Evolutionary conservation across 169 alveolate genomes (phyloP).

Genomic region (Cryptosporidium muris): DNA sequence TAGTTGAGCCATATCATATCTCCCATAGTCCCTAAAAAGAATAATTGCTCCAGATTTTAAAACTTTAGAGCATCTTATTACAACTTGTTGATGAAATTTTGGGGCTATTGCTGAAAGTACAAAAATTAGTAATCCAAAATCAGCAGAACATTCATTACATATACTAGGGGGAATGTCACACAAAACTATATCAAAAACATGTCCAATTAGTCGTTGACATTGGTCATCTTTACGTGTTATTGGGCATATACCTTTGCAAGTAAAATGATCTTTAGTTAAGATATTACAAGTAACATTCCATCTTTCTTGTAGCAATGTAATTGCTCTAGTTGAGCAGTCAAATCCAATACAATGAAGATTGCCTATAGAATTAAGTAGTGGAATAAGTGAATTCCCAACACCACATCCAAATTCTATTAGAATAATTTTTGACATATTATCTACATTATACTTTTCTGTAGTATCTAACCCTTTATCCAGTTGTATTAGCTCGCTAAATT

Average conservation of each 20-base stretch:
- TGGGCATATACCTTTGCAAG: constrained; percentile 45
- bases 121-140: constrained; percentile 86
- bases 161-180: constrained; percentile 70
- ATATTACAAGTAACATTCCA: constrained; percentile 76
- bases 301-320: constrained; percentile 80
- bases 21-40: constrained; percentile 92
- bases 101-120: constrained; percentile 92
- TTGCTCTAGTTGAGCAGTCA: constrained; percentile 90
- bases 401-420: constrained; percentile 93
- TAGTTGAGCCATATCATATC: constrained; percentile 90
- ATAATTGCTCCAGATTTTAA: constrained; percentile 87
- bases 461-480: constrained; percentile 8
- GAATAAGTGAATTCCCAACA: constrained; percentile 92
- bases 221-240: neutral
- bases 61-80: constrained; percentile 78
- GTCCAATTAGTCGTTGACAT: constrained; percentile 56
- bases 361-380: constrained; percentile 80
- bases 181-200: constrained; percentile 72
- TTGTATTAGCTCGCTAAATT: constrained; percentile 83
- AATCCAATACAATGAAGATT: constrained; percentile 84
- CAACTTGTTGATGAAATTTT: constrained; percentile 81
- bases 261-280: neutral
- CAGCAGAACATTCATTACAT: constrained; percentile 77
- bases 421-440: constrained; percentile 43
- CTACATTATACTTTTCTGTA: constrained; percentile 39